phyloP scores from a whole-genome alignment of 352 stramenopile genomes.

The Phytophthora pluvialis region DNA sequence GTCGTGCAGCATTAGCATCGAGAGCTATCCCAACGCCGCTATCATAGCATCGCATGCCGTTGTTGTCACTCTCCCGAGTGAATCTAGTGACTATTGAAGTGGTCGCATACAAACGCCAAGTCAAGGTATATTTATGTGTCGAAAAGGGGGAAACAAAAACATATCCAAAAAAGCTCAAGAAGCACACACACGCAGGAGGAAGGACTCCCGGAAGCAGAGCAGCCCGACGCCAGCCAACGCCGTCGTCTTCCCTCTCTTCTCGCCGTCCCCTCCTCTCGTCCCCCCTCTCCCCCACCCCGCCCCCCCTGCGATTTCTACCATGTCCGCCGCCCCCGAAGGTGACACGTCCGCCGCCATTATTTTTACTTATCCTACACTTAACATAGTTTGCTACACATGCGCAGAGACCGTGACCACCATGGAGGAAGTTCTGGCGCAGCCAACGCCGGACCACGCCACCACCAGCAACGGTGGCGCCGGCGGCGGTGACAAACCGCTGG shows the following conservation, averaged over 20 bases:
- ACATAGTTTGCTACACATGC: slow-evolving; percentile 1
- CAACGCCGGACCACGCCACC: slow-evolving; percentile 4
- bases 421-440: slow-evolving; percentile 27
- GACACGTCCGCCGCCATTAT: background rate
- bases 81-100: slow-evolving; percentile 29
- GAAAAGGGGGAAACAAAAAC: background rate
- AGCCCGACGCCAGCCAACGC: slow-evolving; percentile 18
- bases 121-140: slow-evolving; percentile 20
- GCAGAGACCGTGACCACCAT: slow-evolving; percentile 27
- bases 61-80: slow-evolving; percentile 15
- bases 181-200: slow-evolving; percentile 21
- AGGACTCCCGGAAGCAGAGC: slow-evolving; percentile 31
- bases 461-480: slow-evolving; percentile 27
- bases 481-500: slow-evolving; percentile 59
- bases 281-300: background rate
- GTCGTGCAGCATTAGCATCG: background rate
- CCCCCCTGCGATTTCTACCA: slow-evolving; percentile 14
- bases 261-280: slow-evolving; percentile 20
- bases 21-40: no score
- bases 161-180: slow-evolving; percentile 28
- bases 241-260: slow-evolving; percentile 21
- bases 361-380: background rate
- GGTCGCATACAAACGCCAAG: slow-evolving; percentile 16
- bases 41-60: no score
- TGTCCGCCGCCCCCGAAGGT: slow-evolving; percentile 42